Conservation (phyloP, 768 basidiomycete genomes). For the Rhodotorula diobovata region DNA sequence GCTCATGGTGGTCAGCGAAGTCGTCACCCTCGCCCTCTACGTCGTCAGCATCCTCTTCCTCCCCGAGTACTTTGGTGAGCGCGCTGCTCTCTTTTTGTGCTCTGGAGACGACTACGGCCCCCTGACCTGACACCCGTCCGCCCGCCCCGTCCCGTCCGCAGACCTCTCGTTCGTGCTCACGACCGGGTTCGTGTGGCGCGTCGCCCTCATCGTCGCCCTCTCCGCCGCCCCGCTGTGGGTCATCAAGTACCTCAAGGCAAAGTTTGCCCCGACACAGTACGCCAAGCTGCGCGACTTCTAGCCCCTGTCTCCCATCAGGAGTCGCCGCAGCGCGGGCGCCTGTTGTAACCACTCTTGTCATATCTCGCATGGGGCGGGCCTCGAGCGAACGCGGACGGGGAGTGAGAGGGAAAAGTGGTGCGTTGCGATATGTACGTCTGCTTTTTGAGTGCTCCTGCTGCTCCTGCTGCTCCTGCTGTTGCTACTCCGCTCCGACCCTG, state of each 20-base stretch:
- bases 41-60: conserved; percentile 85
- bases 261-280: conserved; percentile 85
- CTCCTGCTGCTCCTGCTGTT: no score
- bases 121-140: neutral
- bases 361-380: neutral
- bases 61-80: conserved; percentile 91
- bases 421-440: neutral
- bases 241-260: conserved; percentile 77
- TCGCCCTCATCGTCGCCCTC: conserved; percentile 87
- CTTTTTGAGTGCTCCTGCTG: neutral
- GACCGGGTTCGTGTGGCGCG: conserved; percentile 83
- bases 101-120: neutral
- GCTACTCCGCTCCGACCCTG: no score
- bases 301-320: no score
- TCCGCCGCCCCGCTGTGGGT: conserved; percentile 87
- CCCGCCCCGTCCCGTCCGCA: conserved; percentile 46
- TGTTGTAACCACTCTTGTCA: neutral
- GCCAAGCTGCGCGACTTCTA: conserved; percentile 61
- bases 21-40: conserved; percentile 83
- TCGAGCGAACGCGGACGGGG: no score
- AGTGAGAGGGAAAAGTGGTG: neutral
- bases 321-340: no score
- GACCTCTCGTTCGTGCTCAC: conserved; percentile 91
- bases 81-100: neutral
- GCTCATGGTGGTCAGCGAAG: conserved; percentile 89